Evolutionary conservation across 495 filamentous ascomycete species (phyloP).

Genomic region (Aspergillus mulundensis): DNA sequence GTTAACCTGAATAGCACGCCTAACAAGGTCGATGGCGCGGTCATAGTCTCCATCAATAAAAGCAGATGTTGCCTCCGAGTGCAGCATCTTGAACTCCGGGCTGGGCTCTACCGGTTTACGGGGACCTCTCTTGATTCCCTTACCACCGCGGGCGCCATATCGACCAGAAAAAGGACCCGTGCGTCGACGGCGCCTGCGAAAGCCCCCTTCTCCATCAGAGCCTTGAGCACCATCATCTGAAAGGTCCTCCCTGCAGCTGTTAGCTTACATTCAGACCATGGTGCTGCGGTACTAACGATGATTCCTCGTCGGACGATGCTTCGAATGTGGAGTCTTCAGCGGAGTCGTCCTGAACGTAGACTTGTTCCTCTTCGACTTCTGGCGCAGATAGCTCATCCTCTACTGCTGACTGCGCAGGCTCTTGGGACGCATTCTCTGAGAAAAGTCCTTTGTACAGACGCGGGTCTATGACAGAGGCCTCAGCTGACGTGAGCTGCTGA

Average conservation of each 20-base stretch:
- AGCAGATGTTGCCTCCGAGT: constrained; percentile 65
- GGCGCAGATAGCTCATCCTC: constrained; percentile 8
- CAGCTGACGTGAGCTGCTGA: constrained; percentile 15
- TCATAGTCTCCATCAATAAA: constrained; percentile 66
- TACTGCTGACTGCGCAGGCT: constrained; percentile 7
- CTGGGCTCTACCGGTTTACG: constrained; percentile 69
- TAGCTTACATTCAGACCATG: background rate
- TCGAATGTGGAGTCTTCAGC: constrained; percentile 27
- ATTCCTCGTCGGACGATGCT: constrained; percentile 17
- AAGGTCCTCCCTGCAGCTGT: constrained; percentile 18
- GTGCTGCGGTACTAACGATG: constrained; percentile 12
- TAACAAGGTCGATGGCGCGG: constrained; percentile 56
- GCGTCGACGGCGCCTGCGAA: constrained; percentile 28
- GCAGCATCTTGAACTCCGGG: constrained; percentile 66
- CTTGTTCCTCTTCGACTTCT: constrained; percentile 3
- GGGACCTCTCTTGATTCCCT: constrained; percentile 57
- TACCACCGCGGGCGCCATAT: constrained; percentile 43
- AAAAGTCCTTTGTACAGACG: constrained; percentile 34
- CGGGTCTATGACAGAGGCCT: constrained; percentile 35
- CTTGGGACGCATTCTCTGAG: constrained; percentile 11
- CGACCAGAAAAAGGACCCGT: constrained; percentile 41
- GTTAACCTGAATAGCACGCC: constrained; percentile 72
- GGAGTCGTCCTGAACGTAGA: constrained; percentile 13
- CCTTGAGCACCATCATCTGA: constrained; percentile 12
- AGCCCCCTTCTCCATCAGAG: constrained; percentile 31